These are phyloP conservation scores for Daedaleopsis sinensis DNA, from an alignment of 768 basidiomycete species.

Conservation along the genomic window DNA sequence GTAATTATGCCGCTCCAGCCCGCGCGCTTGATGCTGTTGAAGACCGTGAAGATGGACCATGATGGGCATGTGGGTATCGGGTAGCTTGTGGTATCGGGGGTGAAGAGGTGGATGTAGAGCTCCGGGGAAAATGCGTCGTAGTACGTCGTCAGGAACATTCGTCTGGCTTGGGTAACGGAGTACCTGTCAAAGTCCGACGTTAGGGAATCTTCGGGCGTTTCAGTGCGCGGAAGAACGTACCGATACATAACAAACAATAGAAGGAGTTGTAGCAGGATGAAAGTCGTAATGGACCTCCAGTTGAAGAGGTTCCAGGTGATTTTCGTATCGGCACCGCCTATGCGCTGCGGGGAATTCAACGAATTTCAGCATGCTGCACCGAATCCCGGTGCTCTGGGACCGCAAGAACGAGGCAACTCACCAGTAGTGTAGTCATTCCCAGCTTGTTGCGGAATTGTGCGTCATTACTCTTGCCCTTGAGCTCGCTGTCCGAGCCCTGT, in stretches of 20 bases:
- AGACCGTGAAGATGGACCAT: constrained; percentile 41
- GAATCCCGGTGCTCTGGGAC: neutral
- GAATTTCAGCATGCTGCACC: neutral
- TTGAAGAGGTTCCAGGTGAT: constrained; percentile 24
- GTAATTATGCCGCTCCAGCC: constrained; percentile 42
- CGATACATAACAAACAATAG: constrained; percentile 58
- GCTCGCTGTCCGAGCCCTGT: constrained; percentile 37
- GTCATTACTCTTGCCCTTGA: constrained; percentile 37
- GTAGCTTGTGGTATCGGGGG: constrained; percentile 44
- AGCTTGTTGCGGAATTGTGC: constrained; percentile 39
- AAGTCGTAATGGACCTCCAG: constrained; percentile 34
- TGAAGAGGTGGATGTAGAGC: constrained; percentile 53
- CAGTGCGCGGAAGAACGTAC: constrained; percentile 39
- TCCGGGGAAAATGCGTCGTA: constrained; percentile 81
- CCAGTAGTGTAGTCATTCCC: constrained; percentile 40
- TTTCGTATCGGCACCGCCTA: neutral
- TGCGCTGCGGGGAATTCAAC: neutral
- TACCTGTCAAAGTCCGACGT: constrained; percentile 39
- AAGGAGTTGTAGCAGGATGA: constrained; percentile 48
- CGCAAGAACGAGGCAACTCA: constrained; percentile 28
- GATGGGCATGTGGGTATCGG: constrained; percentile 38
- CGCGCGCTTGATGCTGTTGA: constrained; percentile 41
- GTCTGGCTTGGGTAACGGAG: constrained; percentile 48
- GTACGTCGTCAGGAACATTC: constrained; percentile 71
- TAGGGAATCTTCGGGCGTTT: neutral